Evolutionary conservation across 805 yeast species (phyloP).

Genomic region (Zygosaccharomyces kombuchaensis): DNA sequence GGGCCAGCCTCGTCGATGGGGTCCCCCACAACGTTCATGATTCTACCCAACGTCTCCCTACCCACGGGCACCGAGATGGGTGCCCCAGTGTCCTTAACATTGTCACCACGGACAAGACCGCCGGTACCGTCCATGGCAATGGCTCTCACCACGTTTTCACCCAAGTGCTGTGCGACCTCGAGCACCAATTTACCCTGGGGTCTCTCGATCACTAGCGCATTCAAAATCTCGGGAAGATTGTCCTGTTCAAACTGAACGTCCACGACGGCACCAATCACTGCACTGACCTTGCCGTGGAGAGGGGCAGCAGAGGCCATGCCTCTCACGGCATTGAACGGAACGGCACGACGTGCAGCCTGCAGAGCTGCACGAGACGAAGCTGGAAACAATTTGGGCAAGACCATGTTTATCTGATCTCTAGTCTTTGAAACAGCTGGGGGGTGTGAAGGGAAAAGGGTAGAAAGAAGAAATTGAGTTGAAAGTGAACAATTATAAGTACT

Average conservation of each 20-base stretch:
- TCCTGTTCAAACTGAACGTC: conserved; percentile 98
- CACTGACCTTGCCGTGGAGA: conserved; percentile 88
- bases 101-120: conserved; percentile 97
- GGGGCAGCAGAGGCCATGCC: conserved; percentile 41
- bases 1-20: conserved; percentile 99
- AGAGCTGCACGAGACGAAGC: conserved; percentile 78
- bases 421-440: conserved; percentile 2
- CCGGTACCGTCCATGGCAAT: conserved; percentile 99
- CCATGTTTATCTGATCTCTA: conserved; percentile 1
- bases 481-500: background rate
- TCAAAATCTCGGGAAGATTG: conserved; percentile 93
- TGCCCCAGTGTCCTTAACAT: conserved; percentile 91
- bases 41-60: conserved; percentile 98
- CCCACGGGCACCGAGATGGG: conserved; percentile 99
- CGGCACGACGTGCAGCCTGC: conserved; percentile 83
- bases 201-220: conserved; percentile 87
- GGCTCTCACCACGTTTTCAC: conserved; percentile 99
- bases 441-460: conserved; percentile 1
- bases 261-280: conserved; percentile 99
- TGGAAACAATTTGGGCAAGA: conserved; percentile 29
- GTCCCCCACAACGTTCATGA: conserved; percentile 97
- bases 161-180: conserved; percentile 99
- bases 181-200: conserved; percentile 78
- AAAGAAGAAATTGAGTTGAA: background rate
- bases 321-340: conserved; percentile 42